Conservation (phyloP, 2,329 filamentous ascomycete species). For the Venturiaceae sp. region DNA sequence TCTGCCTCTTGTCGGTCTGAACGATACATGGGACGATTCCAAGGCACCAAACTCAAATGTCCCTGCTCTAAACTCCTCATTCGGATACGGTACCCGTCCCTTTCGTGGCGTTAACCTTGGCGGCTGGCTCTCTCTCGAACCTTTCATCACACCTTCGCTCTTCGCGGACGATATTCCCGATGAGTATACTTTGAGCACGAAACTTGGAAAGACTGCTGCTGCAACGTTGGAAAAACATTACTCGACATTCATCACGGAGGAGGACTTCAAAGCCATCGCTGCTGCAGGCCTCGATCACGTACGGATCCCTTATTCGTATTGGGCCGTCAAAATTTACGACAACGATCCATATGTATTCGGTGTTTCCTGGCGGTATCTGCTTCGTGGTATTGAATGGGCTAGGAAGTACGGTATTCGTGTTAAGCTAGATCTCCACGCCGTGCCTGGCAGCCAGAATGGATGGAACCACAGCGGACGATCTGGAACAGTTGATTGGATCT, state of each 20-base stretch:
- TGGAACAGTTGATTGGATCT: constrained; percentile 77
- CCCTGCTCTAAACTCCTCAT: constrained; percentile 63
- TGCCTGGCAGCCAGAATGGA: constrained; percentile 90
- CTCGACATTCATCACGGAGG: constrained; percentile 74
- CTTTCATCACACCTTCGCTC: constrained; percentile 88
- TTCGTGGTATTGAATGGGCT: constrained; percentile 87
- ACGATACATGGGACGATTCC: constrained; percentile 77
- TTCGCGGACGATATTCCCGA: constrained; percentile 78
- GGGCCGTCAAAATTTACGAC: constrained; percentile 79
- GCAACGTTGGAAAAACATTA: constrained; percentile 78
- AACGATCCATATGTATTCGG: constrained; percentile 79
- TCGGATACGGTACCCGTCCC: constrained; percentile 58
- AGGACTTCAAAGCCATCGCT: constrained; percentile 74
- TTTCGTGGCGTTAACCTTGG: constrained; percentile 88
- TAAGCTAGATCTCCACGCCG: constrained; percentile 82
- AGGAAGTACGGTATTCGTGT: constrained; percentile 85
- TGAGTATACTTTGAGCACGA: constrained; percentile 69
- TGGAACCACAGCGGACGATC: constrained; percentile 92
- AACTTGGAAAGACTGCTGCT: constrained; percentile 59
- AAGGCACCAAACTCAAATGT: constrained; percentile 68
- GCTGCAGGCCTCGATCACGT: constrained; percentile 90
- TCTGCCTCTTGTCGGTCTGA: constrained; percentile 80
- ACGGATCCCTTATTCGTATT: constrained; percentile 89
- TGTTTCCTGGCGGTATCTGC: constrained; percentile 84
- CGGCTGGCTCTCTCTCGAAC: constrained; percentile 88